These are phyloP conservation scores for Erodium maritimum DNA, from an alignment of 345 rosid species.

Conservation along the genomic window DNA sequence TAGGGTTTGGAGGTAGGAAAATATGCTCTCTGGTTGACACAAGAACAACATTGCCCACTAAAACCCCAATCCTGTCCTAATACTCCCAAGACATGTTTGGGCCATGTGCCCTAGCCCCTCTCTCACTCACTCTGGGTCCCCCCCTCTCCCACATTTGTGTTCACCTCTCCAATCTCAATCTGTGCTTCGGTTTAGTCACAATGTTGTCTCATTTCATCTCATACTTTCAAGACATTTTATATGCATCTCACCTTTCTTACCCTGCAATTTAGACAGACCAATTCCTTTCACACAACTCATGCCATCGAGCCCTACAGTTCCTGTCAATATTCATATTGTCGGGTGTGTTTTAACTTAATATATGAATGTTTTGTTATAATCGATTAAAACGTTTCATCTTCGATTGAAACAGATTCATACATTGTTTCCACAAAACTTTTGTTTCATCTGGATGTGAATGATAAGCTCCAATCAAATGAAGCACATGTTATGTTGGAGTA, in stretches of 20 bases:
- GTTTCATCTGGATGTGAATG: not conserved
- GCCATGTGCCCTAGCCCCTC: conserved; percentile 25
- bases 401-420: no score
- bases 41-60: conserved; percentile 42
- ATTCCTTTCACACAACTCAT: not conserved
- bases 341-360: not conserved
- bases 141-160: conserved; percentile 7
- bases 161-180: not conserved
- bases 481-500: not conserved
- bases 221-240: not conserved
- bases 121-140: conserved; percentile 15
- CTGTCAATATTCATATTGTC: not conserved
- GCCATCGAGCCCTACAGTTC: not conserved
- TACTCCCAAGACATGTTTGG: conserved; percentile 49
- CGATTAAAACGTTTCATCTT: no score
- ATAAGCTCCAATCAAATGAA: not conserved
- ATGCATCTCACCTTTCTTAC: no score
- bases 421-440: not conserved
- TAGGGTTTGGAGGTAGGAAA: conserved; percentile 56
- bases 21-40: conserved; percentile 41
- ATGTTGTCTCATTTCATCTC: not conserved
- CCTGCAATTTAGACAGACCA: no score
- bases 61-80: conserved; percentile 53
- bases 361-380: no score
- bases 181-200: not conserved